Conservation (phyloP, 2,329 filamentous ascomycete species). For the Trichoderma pleuroti region DNA sequence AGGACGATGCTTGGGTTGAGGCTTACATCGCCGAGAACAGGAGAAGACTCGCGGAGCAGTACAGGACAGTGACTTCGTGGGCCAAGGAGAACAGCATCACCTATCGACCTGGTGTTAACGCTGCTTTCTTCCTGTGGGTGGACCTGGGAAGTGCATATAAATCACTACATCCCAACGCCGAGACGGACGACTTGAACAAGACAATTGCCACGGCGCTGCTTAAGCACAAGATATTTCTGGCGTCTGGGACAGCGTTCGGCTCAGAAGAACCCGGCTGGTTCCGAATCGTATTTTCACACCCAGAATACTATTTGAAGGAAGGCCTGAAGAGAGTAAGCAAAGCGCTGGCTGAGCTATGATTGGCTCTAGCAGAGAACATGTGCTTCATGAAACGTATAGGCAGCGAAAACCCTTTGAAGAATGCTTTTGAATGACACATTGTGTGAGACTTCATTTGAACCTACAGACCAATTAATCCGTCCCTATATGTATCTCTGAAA, state of each 20-base stretch:
- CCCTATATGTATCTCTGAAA: background rate
- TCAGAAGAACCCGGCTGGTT: conserved; percentile 38
- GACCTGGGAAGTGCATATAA: conserved; percentile 38
- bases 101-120: conserved; percentile 46
- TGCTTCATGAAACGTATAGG: background rate
- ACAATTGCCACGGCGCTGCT: conserved; percentile 29
- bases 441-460: background rate
- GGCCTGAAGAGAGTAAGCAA: conserved; percentile 19
- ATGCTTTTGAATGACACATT: background rate
- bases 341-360: background rate
- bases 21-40: conserved; percentile 44
- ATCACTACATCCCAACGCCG: conserved; percentile 21
- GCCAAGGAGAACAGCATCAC: conserved; percentile 39
- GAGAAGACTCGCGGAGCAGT: conserved; percentile 36
- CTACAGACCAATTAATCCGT: background rate
- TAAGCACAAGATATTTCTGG: conserved; percentile 33
- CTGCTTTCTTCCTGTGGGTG: conserved; percentile 54
- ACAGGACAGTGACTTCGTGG: conserved; percentile 35
- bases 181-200: conserved; percentile 24
- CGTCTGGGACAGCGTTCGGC: conserved; percentile 35
- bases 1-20: conserved; percentile 41
- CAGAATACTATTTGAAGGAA: conserved; percentile 28
- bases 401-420: background rate
- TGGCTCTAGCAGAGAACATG: background rate
- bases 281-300: conserved; percentile 38